Conservation (phyloP, 2,329 filamentous ascomycete species). For the Hortaea sp. region DNA sequence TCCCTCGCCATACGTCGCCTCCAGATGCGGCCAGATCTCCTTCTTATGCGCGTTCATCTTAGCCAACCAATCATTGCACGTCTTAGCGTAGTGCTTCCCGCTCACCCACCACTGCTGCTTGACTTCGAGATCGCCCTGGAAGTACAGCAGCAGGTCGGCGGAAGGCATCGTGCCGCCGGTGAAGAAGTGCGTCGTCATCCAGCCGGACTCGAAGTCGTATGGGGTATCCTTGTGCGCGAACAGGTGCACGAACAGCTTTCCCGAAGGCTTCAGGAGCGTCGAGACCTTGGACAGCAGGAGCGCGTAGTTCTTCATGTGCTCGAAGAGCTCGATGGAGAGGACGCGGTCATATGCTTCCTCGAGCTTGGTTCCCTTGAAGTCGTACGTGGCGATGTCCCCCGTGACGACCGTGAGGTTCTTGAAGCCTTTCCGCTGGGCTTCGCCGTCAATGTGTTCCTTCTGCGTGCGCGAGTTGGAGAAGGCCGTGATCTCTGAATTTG, state of each 20-base stretch:
- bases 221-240: slow-evolving; percentile 56
- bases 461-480: slow-evolving; percentile 63
- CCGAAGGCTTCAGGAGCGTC: slow-evolving; percentile 48
- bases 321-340: slow-evolving; percentile 61
- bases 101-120: slow-evolving; percentile 62
- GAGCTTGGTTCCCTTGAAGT: slow-evolving; percentile 42
- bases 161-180: slow-evolving; percentile 63
- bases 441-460: slow-evolving; percentile 54
- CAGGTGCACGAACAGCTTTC: slow-evolving; percentile 61
- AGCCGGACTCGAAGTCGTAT: slow-evolving; percentile 61
- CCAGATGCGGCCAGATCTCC: slow-evolving; percentile 53
- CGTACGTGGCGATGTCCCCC: slow-evolving; percentile 56
- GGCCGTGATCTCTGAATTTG: slow-evolving; percentile 51
- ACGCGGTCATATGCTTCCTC: slow-evolving; percentile 49
- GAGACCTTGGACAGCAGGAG: slow-evolving; percentile 54
- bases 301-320: slow-evolving; percentile 70
- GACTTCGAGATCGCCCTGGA: slow-evolving; percentile 52
- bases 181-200: slow-evolving; percentile 68
- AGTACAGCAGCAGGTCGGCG: slow-evolving; percentile 56
- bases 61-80: slow-evolving; percentile 58
- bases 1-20: slow-evolving; percentile 55
- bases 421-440: slow-evolving; percentile 47
- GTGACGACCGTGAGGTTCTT: slow-evolving; percentile 55
- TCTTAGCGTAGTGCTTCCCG: slow-evolving; percentile 58
- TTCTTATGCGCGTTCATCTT: slow-evolving; percentile 51